Percentiles rank a stretch among this genome's conserved stretches.
phyloP scores from a whole-genome alignment of 2,329 filamentous ascomycete genomes.

The Pestalotiopsis sp. region DNA sequence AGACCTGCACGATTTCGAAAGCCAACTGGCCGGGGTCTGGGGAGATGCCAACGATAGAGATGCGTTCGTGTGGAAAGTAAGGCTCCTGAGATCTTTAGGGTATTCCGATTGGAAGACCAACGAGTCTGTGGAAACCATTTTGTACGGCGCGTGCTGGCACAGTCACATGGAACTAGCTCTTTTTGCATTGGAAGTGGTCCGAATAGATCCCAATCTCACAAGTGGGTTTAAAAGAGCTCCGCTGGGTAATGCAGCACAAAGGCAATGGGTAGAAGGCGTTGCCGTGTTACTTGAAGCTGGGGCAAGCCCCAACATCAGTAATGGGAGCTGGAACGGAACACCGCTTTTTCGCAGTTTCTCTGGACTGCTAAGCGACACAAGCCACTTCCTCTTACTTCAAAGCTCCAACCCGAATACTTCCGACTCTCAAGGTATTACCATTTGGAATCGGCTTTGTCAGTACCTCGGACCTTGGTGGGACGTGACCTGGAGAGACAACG shows the following conservation, averaged over 20 bases:
- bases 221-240: not conserved
- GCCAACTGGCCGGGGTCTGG: not conserved
- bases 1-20: not conserved
- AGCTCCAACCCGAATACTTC: too few species aligned
- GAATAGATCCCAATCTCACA: not conserved
- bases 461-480: too few species aligned
- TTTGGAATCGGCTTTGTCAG: too few species aligned
- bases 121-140: rapidly evolving
- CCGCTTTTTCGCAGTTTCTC: too few species aligned
- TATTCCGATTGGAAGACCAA: not conserved
- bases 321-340: too few species aligned
- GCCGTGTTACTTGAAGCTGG: too few species aligned
- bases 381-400: too few species aligned
- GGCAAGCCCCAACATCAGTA: too few species aligned
- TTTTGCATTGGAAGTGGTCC: not conserved
- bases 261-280: too few species aligned
- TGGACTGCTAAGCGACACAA: too few species aligned
- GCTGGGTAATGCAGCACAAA: not conserved
- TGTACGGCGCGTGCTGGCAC: not conserved
- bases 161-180: not conserved
- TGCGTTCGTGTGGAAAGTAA: not conserved
- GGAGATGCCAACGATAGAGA: not conserved
- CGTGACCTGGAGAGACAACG: too few species aligned
- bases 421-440: too few species aligned
- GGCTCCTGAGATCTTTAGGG: not conserved